Conservation (phyloP, 257 asterid genomes). For the Vinca minor region DNA sequence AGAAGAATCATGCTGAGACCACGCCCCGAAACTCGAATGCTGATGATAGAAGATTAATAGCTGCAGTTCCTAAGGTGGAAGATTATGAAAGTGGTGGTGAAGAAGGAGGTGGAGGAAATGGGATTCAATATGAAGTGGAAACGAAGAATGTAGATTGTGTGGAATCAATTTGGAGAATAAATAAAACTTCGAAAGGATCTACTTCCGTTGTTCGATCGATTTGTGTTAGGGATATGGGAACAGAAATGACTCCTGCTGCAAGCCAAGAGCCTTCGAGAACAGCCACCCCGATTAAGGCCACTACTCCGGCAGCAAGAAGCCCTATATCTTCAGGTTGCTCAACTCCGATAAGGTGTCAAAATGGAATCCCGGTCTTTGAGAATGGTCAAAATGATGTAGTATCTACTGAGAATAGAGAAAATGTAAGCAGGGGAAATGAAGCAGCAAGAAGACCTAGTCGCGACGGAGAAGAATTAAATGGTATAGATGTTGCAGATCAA, state of each 20-base stretch:
- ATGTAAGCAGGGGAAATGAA: conserved; percentile 23
- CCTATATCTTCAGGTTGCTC: conserved; percentile 57
- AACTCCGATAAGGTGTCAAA: conserved; percentile 44
- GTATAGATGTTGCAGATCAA: conserved; percentile 10
- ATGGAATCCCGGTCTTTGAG: conserved; percentile 21
- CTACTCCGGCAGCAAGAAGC: conserved; percentile 53
- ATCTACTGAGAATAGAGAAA: conserved; percentile 29
- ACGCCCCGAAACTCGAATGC: conserved; percentile 87
- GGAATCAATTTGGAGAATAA: conserved; percentile 65
- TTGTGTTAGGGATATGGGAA: conserved; percentile 91
- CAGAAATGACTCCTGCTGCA: conserved; percentile 89
- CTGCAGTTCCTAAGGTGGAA: conserved; percentile 47
- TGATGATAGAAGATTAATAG: conserved; percentile 72
- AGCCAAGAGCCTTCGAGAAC: conserved; percentile 94
- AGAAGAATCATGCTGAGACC: conserved; percentile 41
- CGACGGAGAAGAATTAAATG: conserved; percentile 30
- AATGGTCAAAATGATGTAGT: conserved; percentile 21
- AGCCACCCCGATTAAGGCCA: conserved; percentile 67
- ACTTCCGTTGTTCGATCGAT: conserved; percentile 46
- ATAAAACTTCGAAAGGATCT: conserved; percentile 36
- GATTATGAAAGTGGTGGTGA: conserved; percentile 48
- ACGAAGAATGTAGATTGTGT: conserved; percentile 69
- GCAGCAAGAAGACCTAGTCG: conserved; percentile 24
- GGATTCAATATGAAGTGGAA: conserved; percentile 33
- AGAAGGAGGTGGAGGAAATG: conserved; percentile 16